Evolutionary conservation across 2,329 filamentous ascomycete species (phyloP).

Genomic region (Alternaria sp.): DNA sequence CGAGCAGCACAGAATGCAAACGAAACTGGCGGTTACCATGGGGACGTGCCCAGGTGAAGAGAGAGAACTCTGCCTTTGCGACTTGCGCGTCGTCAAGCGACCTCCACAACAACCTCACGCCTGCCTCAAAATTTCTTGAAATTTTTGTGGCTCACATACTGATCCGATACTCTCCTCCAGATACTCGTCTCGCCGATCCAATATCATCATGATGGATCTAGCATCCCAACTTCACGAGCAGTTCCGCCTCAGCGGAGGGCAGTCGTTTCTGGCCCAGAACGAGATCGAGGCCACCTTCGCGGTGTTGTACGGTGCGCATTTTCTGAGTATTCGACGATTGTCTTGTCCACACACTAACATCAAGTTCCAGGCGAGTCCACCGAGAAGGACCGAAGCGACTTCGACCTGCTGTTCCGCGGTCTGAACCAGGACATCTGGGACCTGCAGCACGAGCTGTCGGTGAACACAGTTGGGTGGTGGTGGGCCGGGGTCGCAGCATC

Average conservation of each 20-base stretch:
- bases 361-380: not conserved
- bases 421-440: not conserved
- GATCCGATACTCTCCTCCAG: not conserved
- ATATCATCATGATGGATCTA: not conserved
- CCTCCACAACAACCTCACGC: not conserved
- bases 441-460: not conserved
- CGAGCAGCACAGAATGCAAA: not conserved
- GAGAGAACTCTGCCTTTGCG: not conserved
- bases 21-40: not conserved
- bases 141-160: not conserved
- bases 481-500: not conserved
- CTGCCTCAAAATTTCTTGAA: not conserved
- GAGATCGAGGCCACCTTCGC: not conserved
- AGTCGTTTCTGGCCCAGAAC: not conserved
- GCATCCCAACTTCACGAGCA: not conserved
- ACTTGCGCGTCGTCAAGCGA: not conserved
- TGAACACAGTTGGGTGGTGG: not conserved
- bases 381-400: not conserved
- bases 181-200: not conserved
- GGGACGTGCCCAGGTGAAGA: not conserved
- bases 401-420: not conserved
- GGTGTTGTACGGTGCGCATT: not conserved
- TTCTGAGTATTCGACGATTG: not conserved
- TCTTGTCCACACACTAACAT: not conserved
- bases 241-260: not conserved